Evolutionary conservation across 352 stramenopile species (phyloP), one percentile per base, ranked within the genome.

Genomic region (Globisporangium abappressorium): DNA sequence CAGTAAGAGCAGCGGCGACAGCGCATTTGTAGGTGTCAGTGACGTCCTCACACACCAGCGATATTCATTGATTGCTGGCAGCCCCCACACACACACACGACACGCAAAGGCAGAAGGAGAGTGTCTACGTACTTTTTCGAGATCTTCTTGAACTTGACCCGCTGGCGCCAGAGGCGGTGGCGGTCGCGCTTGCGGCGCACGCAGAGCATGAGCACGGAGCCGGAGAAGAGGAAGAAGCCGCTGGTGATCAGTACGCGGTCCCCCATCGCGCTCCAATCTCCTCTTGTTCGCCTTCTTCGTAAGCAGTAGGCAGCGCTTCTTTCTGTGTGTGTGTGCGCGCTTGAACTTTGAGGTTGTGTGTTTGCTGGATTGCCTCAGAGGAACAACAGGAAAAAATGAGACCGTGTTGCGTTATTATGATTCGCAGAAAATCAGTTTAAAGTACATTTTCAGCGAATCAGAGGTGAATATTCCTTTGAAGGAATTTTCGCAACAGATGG

Each of bases 111-210:
- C 24, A 26, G 56, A 33, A 5, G 5, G 30, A 47, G 5, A 30
- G 24, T 11, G 22, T 9, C 11, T 15, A 58, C 79, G 43, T 62
- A 95, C 87, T 82, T 84, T 71, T 92, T 91, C 63, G 85, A 94
- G 66, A 95, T 85, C 72, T 94, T 93, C 75, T 95, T 95, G 76
- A 91, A 87, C 7, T 80, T 90, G 28, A 95, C 75, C 51, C 86
- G 84, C 70, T 89, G 72, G 24, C 80, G 85, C 87, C 87, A 95
- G 57, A 79, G 70, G 38, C 78, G 77, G 64, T 93, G 75, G 20
- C 87, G 84, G 62, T 84, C 74, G 58, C 79, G 77, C 72, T 95
- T 92, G 60, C 85, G 82, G 54, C 80, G 75, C 28, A 87, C 69
- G 51, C 82, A 93, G 51, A 93, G 69, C 38, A 90, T 70, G 70